phyloP scores from a whole-genome alignment of 305 asterid species.

The Lippia alba region DNA sequence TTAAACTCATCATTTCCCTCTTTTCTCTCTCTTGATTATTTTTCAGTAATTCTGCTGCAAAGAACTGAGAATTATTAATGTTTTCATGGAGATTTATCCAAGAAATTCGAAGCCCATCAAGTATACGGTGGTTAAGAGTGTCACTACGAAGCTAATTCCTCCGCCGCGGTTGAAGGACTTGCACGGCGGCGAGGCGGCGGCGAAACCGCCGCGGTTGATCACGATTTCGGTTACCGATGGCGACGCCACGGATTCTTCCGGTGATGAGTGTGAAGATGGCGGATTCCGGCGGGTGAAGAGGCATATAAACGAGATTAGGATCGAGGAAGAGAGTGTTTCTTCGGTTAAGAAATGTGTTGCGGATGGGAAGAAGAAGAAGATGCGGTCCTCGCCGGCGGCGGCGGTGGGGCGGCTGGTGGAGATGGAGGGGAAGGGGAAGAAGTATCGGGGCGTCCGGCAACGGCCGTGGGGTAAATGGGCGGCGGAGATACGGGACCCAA shows the following conservation, averaged over 20 bases:
- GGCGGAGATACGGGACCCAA: conserved; percentile 89
- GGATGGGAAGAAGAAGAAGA: conserved; percentile 34
- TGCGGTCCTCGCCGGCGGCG: background rate
- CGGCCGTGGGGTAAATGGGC: conserved; percentile 95
- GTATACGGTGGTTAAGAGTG: conserved; percentile 30
- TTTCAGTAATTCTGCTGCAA: background rate
- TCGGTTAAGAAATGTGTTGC: background rate
- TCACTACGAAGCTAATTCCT: conserved; percentile 38
- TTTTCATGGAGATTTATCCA: conserved; percentile 17
- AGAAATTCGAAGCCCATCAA: conserved; percentile 32
- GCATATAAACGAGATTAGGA: conserved; percentile 57
- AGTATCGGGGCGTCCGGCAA: conserved; percentile 75
- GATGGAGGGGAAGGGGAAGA: conserved; percentile 39
- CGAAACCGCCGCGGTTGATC: conserved; percentile 51
- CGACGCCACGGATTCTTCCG: conserved; percentile 88
- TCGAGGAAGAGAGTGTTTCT: conserved; percentile 31
- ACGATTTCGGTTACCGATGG: conserved; percentile 60
- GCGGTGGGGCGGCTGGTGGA: background rate
- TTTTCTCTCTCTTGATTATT: background rate
- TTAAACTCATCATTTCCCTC: no score
- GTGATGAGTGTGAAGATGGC: conserved; percentile 45
- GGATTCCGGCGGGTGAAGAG: conserved; percentile 38
- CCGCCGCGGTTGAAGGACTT: conserved; percentile 11
- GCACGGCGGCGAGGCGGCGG: background rate
- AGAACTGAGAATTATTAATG: background rate